phyloP scores from a whole-genome alignment of 2,329 filamentous ascomycete genomes.

The Calonectria pauciramosa region DNA sequence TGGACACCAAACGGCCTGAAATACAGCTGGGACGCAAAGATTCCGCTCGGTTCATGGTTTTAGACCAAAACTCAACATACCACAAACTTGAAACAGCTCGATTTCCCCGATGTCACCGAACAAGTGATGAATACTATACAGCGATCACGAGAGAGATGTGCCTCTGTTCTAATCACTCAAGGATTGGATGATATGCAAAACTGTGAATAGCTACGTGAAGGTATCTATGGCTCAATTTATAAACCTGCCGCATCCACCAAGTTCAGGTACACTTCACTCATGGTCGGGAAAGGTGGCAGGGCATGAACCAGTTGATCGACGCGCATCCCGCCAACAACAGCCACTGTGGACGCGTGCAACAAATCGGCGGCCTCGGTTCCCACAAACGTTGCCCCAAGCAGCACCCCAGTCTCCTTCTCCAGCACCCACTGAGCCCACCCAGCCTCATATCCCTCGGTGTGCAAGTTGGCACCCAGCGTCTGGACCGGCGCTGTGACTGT shows the following conservation, averaged over 20 bases:
- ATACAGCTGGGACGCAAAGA: too few species aligned
- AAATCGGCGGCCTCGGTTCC: not conserved
- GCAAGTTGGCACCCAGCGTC: not conserved
- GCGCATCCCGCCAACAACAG: not conserved
- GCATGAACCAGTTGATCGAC: not conserved
- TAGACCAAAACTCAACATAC: too few species aligned
- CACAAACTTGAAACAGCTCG: too few species aligned
- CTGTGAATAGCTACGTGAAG: not conserved
- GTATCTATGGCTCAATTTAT: not conserved
- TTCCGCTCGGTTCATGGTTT: too few species aligned
- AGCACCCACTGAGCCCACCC: not conserved
- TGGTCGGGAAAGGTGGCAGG: not conserved
- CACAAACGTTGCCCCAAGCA: not conserved
- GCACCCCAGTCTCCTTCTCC: not conserved
- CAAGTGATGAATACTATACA: too few species aligned
- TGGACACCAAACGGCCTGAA: too few species aligned
- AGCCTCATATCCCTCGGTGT: not conserved
- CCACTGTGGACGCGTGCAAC: not conserved
- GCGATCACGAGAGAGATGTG: too few species aligned
- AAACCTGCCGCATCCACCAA: not conserved
- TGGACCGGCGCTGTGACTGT: not conserved
- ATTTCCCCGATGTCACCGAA: too few species aligned
- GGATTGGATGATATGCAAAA: too few species aligned
- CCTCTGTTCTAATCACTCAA: too few species aligned
- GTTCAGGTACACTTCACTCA: slow-evolving; percentile 2